Conservation (phyloP, 139 green algal genomes). For the Ulvella scutata region DNA sequence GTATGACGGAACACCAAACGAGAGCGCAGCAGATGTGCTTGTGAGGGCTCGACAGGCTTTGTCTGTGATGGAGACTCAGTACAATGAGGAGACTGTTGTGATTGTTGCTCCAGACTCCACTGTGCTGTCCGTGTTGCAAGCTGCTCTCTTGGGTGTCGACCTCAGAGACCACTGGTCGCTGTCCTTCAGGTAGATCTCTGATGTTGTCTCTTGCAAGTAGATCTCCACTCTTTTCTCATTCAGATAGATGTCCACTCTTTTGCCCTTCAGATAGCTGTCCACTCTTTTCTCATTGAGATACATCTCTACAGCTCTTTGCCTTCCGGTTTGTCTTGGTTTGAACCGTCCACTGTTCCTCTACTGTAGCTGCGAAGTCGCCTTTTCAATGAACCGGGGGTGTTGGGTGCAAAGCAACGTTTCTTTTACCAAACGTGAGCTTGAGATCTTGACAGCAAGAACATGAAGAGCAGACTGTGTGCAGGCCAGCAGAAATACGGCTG, state of each 20-base stretch:
- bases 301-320: neutral
- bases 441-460: neutral
- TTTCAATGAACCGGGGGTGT: neutral
- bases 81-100: slow-evolving; percentile 28
- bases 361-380: neutral
- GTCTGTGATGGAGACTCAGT: slow-evolving; percentile 36
- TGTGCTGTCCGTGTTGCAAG: slow-evolving; percentile 49
- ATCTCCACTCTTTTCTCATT: neutral
- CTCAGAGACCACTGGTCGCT: slow-evolving; percentile 30
- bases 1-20: slow-evolving; percentile 57
- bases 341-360: neutral
- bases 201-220: neutral
- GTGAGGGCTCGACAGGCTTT: slow-evolving; percentile 49
- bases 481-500: slow-evolving; percentile 34
- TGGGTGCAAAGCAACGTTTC: neutral
- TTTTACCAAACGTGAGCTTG: neutral
- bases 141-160: slow-evolving; percentile 43
- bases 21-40: slow-evolving; percentile 47
- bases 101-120: slow-evolving; percentile 53
- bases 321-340: neutral
- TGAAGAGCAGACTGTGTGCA: neutral
- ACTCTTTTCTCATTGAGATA: neutral
- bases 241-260: neutral
- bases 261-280: neutral
- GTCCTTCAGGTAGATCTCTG: slow-evolving; percentile 13